Conservation (phyloP, 1,284 basidiomycete species). For the Cryptococcus jaspeensis region DNA sequence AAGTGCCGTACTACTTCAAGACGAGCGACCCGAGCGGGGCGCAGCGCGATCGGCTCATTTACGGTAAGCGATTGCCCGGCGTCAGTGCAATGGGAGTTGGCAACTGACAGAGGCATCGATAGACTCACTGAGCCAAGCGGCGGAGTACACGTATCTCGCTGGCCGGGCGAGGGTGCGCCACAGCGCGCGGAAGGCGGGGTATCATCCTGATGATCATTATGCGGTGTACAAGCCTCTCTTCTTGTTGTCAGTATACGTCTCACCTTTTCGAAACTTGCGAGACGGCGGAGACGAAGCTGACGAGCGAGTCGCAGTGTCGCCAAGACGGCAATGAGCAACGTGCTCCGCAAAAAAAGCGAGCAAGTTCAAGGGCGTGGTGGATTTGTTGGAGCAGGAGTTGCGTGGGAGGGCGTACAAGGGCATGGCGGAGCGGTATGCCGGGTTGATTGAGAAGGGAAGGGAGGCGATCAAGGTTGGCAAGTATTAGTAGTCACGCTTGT, state of each 20-base stretch:
- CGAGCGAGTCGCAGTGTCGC: too few relatives aligned
- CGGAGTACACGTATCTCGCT: constrained; percentile 41
- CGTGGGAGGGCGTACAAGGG: constrained; percentile 3
- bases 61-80: constrained; percentile 41
- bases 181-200: constrained; percentile 14
- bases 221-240: constrained; percentile 59
- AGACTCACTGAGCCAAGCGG: constrained; percentile 31
- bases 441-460: constrained; percentile 19
- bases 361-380: constrained; percentile 24
- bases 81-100: neutral
- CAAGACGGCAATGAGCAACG: constrained; percentile 67
- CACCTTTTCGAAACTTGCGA: too few relatives aligned
- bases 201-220: constrained; percentile 25
- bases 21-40: constrained; percentile 54
- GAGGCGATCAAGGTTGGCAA: constrained; percentile 23
- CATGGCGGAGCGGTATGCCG: neutral
- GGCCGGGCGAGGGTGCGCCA: constrained; percentile 42
- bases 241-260: constrained; percentile 59
- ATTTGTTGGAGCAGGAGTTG: constrained; percentile 22
- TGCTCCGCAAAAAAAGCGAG: constrained; percentile 59
- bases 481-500: constrained; percentile 13
- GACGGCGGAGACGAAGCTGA: too few relatives aligned
- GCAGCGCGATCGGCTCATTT: constrained; percentile 11
- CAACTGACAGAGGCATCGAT: neutral
- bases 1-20: constrained; percentile 78